phyloP scores from a whole-genome alignment of 176 grass and related monocot genomes.

The Panicum miliaceum region DNA sequence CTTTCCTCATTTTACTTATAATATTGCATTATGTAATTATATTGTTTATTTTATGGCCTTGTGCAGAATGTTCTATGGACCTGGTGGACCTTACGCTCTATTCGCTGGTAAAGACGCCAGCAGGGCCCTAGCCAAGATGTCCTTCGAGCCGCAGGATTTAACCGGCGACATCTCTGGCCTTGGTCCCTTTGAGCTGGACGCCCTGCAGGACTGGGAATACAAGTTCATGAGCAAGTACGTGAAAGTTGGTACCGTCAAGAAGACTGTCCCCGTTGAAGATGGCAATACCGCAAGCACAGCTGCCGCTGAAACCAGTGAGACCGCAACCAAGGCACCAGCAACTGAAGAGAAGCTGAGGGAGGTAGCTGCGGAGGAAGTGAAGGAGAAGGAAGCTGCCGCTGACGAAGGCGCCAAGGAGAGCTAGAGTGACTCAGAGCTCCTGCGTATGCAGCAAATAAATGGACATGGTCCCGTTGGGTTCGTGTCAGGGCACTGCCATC shows the following conservation, averaged over 20 bases:
- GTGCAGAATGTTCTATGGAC: slow-evolving; percentile 95
- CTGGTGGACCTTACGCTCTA: slow-evolving; percentile 85
- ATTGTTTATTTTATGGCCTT: not conserved
- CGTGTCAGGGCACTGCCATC: not conserved
- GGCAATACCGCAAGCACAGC: slow-evolving; percentile 34
- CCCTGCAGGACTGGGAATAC: slow-evolving; percentile 89
- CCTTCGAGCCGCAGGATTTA: slow-evolving; percentile 78
- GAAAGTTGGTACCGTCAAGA: slow-evolving; percentile 88
- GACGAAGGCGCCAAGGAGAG: slow-evolving; percentile 39
- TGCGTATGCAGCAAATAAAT: slow-evolving; percentile 38
- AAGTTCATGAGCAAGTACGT: slow-evolving; percentile 97
- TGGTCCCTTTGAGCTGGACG: slow-evolving; percentile 85
- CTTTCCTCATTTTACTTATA: not conserved
- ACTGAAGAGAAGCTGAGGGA: slow-evolving; percentile 29
- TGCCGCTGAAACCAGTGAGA: slow-evolving; percentile 43
- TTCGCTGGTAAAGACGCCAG: slow-evolving; percentile 91
- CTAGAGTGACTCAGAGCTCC: slow-evolving; percentile 11
- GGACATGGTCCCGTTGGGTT: not conserved
- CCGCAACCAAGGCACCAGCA: slow-evolving; percentile 4
- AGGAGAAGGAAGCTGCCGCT: slow-evolving; percentile 34
- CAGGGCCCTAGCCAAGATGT: slow-evolving; percentile 87
- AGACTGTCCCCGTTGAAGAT: slow-evolving; percentile 39
- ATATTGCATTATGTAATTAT: not conserved
- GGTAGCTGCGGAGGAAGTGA: slow-evolving; percentile 10
- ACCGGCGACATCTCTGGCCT: slow-evolving; percentile 73